These are phyloP conservation scores for Kodamaea kakaduensis DNA, from an alignment of 805 yeast genomes.

Conservation along the genomic window DNA sequence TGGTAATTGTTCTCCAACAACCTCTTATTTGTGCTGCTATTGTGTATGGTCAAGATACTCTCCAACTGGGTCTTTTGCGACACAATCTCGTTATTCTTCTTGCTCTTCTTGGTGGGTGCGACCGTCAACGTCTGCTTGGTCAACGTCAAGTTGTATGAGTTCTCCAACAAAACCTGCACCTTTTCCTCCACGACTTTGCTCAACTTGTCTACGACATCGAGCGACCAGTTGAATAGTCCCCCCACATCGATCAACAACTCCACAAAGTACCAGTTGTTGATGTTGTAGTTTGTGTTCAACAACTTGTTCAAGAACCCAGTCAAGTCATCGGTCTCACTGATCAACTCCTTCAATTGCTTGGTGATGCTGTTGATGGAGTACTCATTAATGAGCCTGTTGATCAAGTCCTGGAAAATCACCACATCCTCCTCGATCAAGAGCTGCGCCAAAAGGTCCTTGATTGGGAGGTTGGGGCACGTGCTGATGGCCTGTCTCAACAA, in stretches of 20 bases:
- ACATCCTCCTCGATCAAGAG: constrained; percentile 34
- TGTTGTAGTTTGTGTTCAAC: constrained; percentile 37
- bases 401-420: constrained; percentile 62
- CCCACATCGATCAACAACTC: constrained; percentile 67
- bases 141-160: constrained; percentile 44
- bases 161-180: constrained; percentile 41
- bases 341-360: constrained; percentile 36
- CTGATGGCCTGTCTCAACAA: constrained; percentile 78
- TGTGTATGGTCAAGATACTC: constrained; percentile 30
- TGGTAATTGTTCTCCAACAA: constrained; percentile 28
- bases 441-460: constrained; percentile 60
- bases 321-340: constrained; percentile 27
- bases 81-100: constrained; percentile 25
- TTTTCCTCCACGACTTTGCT: constrained; percentile 43
- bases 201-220: constrained; percentile 45
- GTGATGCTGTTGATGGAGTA: constrained; percentile 59
- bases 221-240: constrained; percentile 65
- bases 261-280: constrained; percentile 58
- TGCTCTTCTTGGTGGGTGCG: constrained; percentile 22
- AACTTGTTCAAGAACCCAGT: constrained; percentile 34
- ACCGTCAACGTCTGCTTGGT: constrained; percentile 40
- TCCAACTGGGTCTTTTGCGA: constrained; percentile 28
- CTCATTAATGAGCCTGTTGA: constrained; percentile 63
- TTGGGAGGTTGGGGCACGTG: constrained; percentile 66
- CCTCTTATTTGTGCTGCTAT: constrained; percentile 24